Evolutionary conservation across 1,284 basidiomycete species (phyloP).

Genomic region (Phenoliferia sp.): DNA sequence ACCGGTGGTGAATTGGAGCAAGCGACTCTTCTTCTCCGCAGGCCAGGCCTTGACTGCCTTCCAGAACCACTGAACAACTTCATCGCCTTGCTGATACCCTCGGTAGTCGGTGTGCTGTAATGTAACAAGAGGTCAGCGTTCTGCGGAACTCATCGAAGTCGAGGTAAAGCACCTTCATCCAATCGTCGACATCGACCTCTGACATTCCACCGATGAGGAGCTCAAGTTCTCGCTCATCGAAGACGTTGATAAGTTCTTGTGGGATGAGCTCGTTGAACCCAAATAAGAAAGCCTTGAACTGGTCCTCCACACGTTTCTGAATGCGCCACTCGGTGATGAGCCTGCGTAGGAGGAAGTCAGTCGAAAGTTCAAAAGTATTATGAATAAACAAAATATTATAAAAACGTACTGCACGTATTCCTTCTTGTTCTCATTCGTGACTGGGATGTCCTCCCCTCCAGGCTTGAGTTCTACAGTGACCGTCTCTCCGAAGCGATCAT

Average conservation of each 20-base stretch:
- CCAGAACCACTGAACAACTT: slow-evolving; percentile 99
- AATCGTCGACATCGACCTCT: slow-evolving; percentile 70
- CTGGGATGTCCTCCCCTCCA: slow-evolving; percentile 73
- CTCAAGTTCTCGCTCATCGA: slow-evolving; percentile 96
- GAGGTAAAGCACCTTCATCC: not conserved
- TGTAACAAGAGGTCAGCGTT: not conserved
- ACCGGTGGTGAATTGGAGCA: slow-evolving; percentile 95
- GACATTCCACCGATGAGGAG: slow-evolving; percentile 97
- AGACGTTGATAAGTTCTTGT: slow-evolving; percentile 89
- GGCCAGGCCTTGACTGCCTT: slow-evolving; percentile 95
- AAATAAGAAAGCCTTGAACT: slow-evolving; percentile 92
- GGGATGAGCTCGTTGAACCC: slow-evolving; percentile 95
- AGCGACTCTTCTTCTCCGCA: slow-evolving; percentile 85
- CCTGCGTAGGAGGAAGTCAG: slow-evolving; percentile 31
- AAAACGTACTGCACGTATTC: slow-evolving; percentile 79
- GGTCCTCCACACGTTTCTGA: slow-evolving; percentile 83
- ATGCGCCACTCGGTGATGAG: slow-evolving; percentile 92
- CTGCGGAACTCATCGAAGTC: not conserved
- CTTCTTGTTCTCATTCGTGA: slow-evolving; percentile 98
- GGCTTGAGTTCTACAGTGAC: slow-evolving; percentile 89
- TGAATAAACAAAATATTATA: not conserved
- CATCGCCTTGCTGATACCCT: slow-evolving; percentile 44
- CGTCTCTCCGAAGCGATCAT: slow-evolving; percentile 96
- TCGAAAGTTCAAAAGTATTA: too few species aligned
- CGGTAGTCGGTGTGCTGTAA: slow-evolving; percentile 57